Conservation (phyloP, 768 basidiomycete species). For the Auriscalpium microsporum region DNA sequence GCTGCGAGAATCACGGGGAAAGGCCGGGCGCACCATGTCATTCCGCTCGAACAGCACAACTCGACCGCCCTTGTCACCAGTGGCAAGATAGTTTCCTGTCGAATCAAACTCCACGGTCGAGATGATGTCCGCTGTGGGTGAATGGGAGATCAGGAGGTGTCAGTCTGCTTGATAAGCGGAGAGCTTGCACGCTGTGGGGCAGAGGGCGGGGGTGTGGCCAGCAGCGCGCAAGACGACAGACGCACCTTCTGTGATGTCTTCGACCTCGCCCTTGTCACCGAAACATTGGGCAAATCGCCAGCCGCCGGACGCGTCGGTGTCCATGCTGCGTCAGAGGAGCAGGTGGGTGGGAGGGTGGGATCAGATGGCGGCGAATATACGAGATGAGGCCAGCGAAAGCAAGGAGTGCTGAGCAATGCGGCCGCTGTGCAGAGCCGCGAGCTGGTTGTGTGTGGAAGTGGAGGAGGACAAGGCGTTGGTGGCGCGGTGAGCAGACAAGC, state of each 20-base stretch:
- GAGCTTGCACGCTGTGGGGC: conserved; percentile 3
- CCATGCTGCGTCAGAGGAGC: conserved; percentile 42
- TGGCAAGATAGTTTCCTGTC: conserved; percentile 98
- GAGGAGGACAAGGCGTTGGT: conserved; percentile 5
- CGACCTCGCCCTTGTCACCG: conserved; percentile 98
- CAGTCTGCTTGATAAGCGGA: conserved; percentile 4
- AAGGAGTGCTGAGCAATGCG: not conserved
- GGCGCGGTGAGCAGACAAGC: conserved; percentile 5
- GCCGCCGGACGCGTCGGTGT: conserved; percentile 75
- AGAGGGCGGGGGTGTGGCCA: conserved; percentile 4
- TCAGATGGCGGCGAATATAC: conserved; percentile 15
- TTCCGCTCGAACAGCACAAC: conserved; percentile 98
- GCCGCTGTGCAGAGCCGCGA: not conserved
- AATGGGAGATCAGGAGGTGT: conserved; percentile 5
- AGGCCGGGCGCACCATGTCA: conserved; percentile 64
- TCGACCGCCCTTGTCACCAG: conserved; percentile 98
- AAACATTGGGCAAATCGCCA: conserved; percentile 99
- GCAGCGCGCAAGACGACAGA: conserved; percentile 11
- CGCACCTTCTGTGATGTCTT: conserved; percentile 97
- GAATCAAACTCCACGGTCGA: conserved; percentile 99
- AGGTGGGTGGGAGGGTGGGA: conserved; percentile 17
- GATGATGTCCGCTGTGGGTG: conserved; percentile 89
- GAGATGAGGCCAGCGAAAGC: not conserved
- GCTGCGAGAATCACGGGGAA: not conserved
- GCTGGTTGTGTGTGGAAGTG: not conserved